Evolutionary conservation across 805 yeast species (phyloP).

Genomic region (Saccharomycopsis fermentans): DNA sequence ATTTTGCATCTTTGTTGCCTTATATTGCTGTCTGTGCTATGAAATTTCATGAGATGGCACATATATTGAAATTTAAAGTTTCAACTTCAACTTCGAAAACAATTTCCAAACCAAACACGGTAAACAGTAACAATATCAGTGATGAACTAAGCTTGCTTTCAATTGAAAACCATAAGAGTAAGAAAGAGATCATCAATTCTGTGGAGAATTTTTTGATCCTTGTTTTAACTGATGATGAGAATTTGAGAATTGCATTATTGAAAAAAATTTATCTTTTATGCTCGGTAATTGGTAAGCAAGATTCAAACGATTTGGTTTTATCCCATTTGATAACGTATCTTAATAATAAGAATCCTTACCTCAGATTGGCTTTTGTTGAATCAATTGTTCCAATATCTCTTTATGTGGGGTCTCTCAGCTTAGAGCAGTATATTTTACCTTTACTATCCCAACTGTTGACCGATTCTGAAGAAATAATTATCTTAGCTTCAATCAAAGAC

Average conservation of each 20-base stretch:
- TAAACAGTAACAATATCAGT: background rate
- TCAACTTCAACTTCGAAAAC: constrained; percentile 28
- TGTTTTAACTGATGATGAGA: constrained; percentile 58
- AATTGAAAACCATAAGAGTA: constrained; percentile 22
- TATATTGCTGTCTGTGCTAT: constrained; percentile 55
- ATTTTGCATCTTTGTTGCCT: constrained; percentile 68
- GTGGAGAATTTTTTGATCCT: constrained; percentile 58
- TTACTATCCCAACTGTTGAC: constrained; percentile 70
- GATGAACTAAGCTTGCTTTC: background rate
- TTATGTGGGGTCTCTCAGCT: constrained; percentile 67
- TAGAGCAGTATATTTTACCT: constrained; percentile 85
- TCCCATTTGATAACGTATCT: constrained; percentile 88
- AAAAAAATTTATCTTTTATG: constrained; percentile 69
- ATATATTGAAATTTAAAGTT: constrained; percentile 29
- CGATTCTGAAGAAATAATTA: constrained; percentile 78
- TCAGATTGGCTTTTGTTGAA: constrained; percentile 62
- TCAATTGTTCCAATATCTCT: constrained; percentile 67
- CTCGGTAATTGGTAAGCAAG: constrained; percentile 74
- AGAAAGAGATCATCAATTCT: constrained; percentile 36
- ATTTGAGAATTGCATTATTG: constrained; percentile 62
- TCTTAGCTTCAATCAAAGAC: constrained; percentile 53
- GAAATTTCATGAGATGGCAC: constrained; percentile 53
- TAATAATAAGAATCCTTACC: constrained; percentile 62
- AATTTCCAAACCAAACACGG: constrained; percentile 22
- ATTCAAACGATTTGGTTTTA: constrained; percentile 76